Evolutionary conservation across 192 early-diverging fungal species (phyloP).

Genomic region (Podila horticola): DNA sequence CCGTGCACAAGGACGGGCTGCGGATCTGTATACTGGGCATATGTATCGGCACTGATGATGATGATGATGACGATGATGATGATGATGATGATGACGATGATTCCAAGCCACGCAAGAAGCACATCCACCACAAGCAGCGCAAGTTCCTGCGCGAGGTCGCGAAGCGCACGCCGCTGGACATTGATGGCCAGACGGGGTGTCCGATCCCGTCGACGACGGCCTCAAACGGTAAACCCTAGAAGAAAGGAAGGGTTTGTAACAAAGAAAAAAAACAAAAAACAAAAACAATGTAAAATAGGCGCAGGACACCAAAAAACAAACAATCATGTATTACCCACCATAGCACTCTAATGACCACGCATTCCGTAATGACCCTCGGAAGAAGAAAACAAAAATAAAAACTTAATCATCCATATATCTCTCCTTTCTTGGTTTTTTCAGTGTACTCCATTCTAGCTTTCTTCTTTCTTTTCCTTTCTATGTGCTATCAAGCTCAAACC

Average conservation of each 20-base stretch:
- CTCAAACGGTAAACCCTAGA: background rate
- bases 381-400: too few relatives aligned
- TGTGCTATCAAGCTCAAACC: slow-evolving; percentile 20
- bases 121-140: background rate
- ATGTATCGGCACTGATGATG: background rate
- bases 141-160: background rate
- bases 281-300: too few relatives aligned
- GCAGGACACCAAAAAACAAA: too few relatives aligned
- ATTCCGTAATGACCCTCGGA: too few relatives aligned
- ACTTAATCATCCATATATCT: background rate
- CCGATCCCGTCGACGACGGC: background rate
- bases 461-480: background rate
- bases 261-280: too few relatives aligned
- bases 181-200: background rate
- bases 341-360: too few relatives aligned
- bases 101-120: background rate
- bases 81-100: background rate
- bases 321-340: too few relatives aligned
- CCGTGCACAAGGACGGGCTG: background rate
- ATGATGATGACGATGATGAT: background rate
- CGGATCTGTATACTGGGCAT: background rate
- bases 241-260: background rate
- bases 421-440: background rate
- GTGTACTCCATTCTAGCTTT: background rate
- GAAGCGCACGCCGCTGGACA: background rate